Evolutionary conservation across 2,329 filamentous ascomycete genomes (phyloP).

Genomic region (Huntiella omanensis): DNA sequence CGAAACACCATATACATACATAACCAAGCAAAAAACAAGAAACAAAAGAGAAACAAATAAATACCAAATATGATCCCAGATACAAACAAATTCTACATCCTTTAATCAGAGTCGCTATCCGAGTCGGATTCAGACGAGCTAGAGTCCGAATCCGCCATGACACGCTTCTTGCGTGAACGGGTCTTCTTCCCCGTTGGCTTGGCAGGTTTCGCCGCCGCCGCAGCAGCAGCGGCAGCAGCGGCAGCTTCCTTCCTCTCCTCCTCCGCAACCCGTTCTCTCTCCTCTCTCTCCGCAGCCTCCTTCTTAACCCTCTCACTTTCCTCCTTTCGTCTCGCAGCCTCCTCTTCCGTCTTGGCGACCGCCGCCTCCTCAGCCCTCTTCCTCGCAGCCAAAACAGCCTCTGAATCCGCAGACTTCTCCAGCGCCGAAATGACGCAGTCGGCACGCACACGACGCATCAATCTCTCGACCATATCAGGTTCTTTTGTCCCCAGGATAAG

Average conservation of each 20-base stretch:
- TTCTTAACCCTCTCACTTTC: neutral
- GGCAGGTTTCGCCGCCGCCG: neutral
- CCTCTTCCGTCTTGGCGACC: constrained; percentile 1
- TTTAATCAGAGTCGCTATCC: constrained; percentile 13
- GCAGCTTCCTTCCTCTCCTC: constrained; percentile 12
- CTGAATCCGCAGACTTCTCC: constrained; percentile 27
- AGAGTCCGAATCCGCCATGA: constrained; percentile 17
- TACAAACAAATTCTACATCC: neutral
- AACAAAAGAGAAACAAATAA: constrained; percentile 1
- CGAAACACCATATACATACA: too few relatives aligned
- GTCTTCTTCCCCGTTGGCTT: constrained; percentile 22
- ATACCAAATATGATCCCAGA: neutral
- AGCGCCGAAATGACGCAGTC: constrained; percentile 38
- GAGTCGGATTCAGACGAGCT: constrained; percentile 16
- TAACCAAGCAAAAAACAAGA: neutral
- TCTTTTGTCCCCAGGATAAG: constrained; percentile 21
- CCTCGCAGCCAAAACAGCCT: neutral
- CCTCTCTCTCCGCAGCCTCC: neutral
- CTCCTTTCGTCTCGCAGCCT: neutral
- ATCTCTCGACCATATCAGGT: constrained; percentile 29
- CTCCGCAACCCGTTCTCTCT: neutral
- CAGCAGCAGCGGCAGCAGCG: constrained; percentile 2
- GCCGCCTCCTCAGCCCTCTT: constrained; percentile 12
- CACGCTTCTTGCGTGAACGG: constrained; percentile 10
- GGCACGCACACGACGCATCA: constrained; percentile 44